Evolutionary conservation across 163 green algal genomes (phyloP).

Genomic region (Scenedesmus sp.): DNA sequence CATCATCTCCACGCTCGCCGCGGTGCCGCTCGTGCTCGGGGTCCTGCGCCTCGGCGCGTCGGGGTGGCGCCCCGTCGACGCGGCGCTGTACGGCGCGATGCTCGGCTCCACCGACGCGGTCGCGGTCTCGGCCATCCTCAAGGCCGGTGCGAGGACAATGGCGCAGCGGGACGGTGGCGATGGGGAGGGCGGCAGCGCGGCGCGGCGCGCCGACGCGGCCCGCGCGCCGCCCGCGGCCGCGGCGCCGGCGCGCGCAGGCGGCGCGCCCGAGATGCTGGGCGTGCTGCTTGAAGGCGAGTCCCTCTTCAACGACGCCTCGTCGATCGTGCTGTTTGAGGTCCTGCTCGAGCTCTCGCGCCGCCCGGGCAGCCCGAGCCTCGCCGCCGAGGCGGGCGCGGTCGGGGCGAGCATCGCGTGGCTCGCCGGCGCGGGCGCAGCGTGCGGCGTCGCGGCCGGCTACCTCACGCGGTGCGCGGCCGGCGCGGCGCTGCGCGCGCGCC

Average conservation of each 20-base stretch:
- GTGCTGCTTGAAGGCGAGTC: constrained; percentile 87
- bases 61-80: constrained; percentile 81
- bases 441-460: constrained; percentile 29
- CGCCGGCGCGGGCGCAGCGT: constrained; percentile 7
- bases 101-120: constrained; percentile 89
- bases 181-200: too few species aligned
- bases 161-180: too few species aligned
- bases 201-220: too few species aligned
- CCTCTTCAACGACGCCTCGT: constrained; percentile 89
- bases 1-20: constrained; percentile 64
- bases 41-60: constrained; percentile 66
- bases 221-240: not conserved
- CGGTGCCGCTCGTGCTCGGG: constrained; percentile 85
- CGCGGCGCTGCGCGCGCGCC: not conserved
- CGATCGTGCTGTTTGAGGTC: constrained; percentile 57
- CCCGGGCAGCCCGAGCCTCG: not conserved
- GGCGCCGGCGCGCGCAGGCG: constrained; percentile 18
- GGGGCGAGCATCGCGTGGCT: constrained; percentile 9
- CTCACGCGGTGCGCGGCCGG: constrained; percentile 19
- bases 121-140: constrained; percentile 78
- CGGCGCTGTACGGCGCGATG: constrained; percentile 85
- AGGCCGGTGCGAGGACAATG: constrained; percentile 67
- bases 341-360: constrained; percentile 40
- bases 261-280: constrained; percentile 56
- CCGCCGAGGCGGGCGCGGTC: constrained; percentile 4